Base-by-base conservation (phyloP, 306 rosid genomes). In the Coriaria nepalensis region DNA sequence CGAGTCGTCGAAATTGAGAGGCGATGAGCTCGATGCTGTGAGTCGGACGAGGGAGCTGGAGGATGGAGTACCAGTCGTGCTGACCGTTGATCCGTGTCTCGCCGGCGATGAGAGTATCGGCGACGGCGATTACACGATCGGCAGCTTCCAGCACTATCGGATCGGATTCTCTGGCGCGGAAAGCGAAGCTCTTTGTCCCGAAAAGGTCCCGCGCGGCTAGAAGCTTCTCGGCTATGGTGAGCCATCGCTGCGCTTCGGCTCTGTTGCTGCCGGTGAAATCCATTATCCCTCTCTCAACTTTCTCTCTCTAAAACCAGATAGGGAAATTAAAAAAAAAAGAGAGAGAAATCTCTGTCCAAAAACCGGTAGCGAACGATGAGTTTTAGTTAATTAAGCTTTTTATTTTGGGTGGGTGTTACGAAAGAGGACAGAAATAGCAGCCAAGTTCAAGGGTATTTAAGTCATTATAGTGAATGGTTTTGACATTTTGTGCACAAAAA, bases 211-310 rank as follows among this genome's bases (percentile, higher is more conserved):
- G 78, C 44, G 94, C 74, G 41, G 72, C 69, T 4, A 90, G 73
- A 0, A 84, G 81, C 70, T 75, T 90, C 68, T 81, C 82, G 0
- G 98, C 93, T 0, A 82, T 81, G 73, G 64, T 76, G 0, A 90
- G 64, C 98, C 94, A 90, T 33, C 94, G 80, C 65, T 74, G 76
- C 9, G 95, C 95, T 53, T 90, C 98, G 3, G 70, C 86, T 59
- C 83, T 65, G 61, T 39, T 69, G 29, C 66, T 65, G 57, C 37
- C 50, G 39, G 32, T 39, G 39, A n/a, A 49, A 43, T 43, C 59
- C 57, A 14, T 60, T 49, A 5, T 8, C 47, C 14, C 32, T 13
- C 41, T 7, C 33, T 43, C 4, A 9, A 37, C 40, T n/a, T 9
- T 20, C 38, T 20, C 55, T 12, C 43, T 43, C 43, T 41, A 33